Percentiles rank a stretch among this genome's conserved stretches.
Evolutionary conservation across 2,329 filamentous ascomycete genomes (phyloP).

Genomic region (Rhinocladiella mackenziei): DNA sequence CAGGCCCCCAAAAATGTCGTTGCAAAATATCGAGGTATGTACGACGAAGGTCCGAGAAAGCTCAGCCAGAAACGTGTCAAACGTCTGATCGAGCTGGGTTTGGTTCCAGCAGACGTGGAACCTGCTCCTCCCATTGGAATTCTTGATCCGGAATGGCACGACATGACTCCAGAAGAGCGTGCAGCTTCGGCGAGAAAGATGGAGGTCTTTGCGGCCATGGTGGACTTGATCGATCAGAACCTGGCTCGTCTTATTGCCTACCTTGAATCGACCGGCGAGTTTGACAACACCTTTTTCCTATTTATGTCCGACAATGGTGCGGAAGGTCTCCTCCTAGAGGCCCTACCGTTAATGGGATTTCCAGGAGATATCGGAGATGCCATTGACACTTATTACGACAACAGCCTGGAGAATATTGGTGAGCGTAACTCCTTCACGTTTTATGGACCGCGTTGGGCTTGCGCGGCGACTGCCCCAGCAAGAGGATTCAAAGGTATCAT

Average conservation of each 20-base stretch:
- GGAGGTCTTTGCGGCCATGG: slow-evolving; percentile 37
- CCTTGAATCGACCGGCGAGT: slow-evolving; percentile 31
- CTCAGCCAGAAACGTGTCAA: slow-evolving; percentile 52
- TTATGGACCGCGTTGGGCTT: slow-evolving; percentile 36
- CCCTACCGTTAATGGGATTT: slow-evolving; percentile 28
- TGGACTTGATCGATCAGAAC: slow-evolving; percentile 33
- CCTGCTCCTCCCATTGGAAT: slow-evolving; percentile 29
- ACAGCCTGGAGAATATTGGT: slow-evolving; percentile 36
- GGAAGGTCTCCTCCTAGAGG: slow-evolving; percentile 33
- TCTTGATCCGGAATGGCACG: not conserved
- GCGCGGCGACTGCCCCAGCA: slow-evolving; percentile 28
- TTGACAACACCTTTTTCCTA: slow-evolving; percentile 36
- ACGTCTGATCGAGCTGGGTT: slow-evolving; percentile 54
- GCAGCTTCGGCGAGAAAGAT: slow-evolving; percentile 24
- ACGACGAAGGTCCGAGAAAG: slow-evolving; percentile 57
- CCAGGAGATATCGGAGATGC: slow-evolving; percentile 10
- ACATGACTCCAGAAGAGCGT: not conserved
- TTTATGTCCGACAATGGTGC: slow-evolving; percentile 40
- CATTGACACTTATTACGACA: slow-evolving; percentile 37
- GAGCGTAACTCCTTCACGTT: slow-evolving; percentile 34
- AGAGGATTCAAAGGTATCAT: slow-evolving; percentile 26
- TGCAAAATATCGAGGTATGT: slow-evolving; percentile 57
- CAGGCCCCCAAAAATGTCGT: slow-evolving; percentile 54
- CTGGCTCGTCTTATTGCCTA: slow-evolving; percentile 33
- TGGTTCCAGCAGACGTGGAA: slow-evolving; percentile 48